phyloP scores from a whole-genome alignment of 139 green algal species.

The Chlamydomonas eustigma region DNA sequence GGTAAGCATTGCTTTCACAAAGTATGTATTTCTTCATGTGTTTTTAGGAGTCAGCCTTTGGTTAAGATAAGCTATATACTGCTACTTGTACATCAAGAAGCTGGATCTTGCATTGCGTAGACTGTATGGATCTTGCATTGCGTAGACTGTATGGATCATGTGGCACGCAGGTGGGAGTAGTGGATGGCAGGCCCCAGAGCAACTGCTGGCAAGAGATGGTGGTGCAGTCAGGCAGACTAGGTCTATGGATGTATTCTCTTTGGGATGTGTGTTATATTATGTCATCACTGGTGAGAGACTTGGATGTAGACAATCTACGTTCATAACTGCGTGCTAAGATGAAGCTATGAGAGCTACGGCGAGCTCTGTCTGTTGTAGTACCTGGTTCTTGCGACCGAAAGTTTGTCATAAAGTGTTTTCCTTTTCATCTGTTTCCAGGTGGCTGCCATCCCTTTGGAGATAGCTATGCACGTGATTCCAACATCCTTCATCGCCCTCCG shows the following conservation, averaged over 20 bases:
- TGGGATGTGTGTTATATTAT: constrained; percentile 91
- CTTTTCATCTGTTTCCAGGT: too few relatives aligned
- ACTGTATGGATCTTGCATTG: too few relatives aligned
- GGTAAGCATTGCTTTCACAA: too few relatives aligned
- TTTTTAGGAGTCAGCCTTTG: too few relatives aligned
- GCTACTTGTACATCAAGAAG: neutral
- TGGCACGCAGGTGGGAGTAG: constrained; percentile 70
- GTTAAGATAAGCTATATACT: neutral
- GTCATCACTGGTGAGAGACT: constrained; percentile 53
- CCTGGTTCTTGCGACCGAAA: too few relatives aligned
- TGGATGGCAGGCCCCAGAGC: constrained; percentile 97
- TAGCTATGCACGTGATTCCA: constrained; percentile 79
- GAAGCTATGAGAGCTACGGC: too few relatives aligned
- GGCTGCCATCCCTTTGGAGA: constrained; percentile 90
- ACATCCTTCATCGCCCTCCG: constrained; percentile 64
- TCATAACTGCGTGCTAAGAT: too few relatives aligned
- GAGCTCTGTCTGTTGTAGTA: neutral
- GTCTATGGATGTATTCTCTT: constrained; percentile 90
- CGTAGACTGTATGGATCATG: neutral
- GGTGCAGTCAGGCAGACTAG: constrained; percentile 61
- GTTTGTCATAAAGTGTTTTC: too few relatives aligned
- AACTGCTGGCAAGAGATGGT: constrained; percentile 63
- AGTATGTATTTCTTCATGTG: too few relatives aligned
- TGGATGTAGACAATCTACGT: constrained; percentile 3
- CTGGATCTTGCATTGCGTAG: neutral